A percentile compares a stretch with the other conserved stretches of the same genome.
Evolutionary conservation across 2,329 filamentous ascomycete species (phyloP).

Genomic region (Cordyceps tenuipes): DNA sequence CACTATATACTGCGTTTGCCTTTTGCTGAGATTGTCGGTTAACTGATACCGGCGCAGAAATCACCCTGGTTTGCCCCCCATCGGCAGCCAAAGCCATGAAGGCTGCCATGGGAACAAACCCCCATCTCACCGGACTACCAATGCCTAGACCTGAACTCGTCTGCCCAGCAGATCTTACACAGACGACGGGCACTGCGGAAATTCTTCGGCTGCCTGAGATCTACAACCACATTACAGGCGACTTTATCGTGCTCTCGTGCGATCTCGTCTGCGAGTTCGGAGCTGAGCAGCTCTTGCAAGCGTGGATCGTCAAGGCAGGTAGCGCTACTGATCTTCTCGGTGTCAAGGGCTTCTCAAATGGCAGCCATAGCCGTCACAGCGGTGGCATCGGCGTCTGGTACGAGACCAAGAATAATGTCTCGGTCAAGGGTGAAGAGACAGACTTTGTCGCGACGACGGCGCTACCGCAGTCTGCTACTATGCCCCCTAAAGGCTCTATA

Average conservation of each 20-base stretch:
- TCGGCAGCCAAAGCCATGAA: constrained; percentile 59
- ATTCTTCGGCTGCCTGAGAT: constrained; percentile 80
- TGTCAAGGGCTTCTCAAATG: constrained; percentile 32
- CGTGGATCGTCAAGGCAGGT: constrained; percentile 82
- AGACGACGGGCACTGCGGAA: constrained; percentile 83
- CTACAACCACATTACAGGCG: constrained; percentile 64
- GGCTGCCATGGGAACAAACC: constrained; percentile 66
- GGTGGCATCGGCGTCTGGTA: constrained; percentile 89
- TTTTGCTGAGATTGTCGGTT: background rate
- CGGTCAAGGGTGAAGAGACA: constrained; percentile 82
- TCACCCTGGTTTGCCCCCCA: constrained; percentile 55
- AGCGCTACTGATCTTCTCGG: constrained; percentile 56
- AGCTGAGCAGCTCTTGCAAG: constrained; percentile 72
- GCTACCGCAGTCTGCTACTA: constrained; percentile 44
- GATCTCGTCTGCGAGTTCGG: constrained; percentile 87
- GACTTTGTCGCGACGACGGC: constrained; percentile 81
- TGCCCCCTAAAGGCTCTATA: constrained; percentile 48
- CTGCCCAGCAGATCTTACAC: constrained; percentile 65
- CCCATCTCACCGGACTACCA: constrained; percentile 66
- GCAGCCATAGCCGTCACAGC: constrained; percentile 40
- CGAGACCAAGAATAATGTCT: constrained; percentile 66
- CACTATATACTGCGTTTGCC: background rate
- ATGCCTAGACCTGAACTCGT: constrained; percentile 67
- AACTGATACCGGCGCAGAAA: constrained; percentile 36
- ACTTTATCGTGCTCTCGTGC: constrained; percentile 88